Evolutionary conservation across 805 yeast species (phyloP).

Genomic region (Grigorovia yakushimaensis): DNA sequence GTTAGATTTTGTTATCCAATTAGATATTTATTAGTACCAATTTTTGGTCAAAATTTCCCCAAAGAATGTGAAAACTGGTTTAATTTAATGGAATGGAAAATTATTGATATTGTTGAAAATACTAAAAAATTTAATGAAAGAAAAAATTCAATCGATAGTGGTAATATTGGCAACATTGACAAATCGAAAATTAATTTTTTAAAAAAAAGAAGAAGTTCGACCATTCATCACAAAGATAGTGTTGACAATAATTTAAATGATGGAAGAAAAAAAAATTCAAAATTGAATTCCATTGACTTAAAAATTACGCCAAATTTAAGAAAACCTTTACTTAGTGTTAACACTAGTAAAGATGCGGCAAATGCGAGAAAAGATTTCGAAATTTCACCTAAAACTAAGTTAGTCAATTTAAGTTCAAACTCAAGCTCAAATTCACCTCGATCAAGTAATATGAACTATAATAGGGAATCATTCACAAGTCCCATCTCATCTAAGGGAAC

Average conservation of each 20-base stretch:
- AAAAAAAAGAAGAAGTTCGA: neutral
- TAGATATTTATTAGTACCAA: constrained; percentile 63
- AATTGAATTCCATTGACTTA: neutral
- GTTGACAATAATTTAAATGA: neutral
- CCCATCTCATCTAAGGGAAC: neutral
- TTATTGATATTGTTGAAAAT: constrained; percentile 2
- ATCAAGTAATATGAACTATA: neutral
- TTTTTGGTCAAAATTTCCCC: constrained; percentile 63
- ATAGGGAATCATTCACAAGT: neutral
- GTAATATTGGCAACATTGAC: neutral
- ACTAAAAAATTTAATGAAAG: neutral
- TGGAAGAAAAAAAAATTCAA: neutral
- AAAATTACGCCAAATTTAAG: neutral
- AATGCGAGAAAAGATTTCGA: neutral
- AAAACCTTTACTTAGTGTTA: neutral
- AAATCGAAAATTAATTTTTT: neutral
- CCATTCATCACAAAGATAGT: neutral
- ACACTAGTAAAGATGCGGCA: neutral
- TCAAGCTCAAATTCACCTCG: neutral
- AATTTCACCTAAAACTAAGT: constrained; percentile 1
- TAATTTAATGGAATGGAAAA: constrained; percentile 3
- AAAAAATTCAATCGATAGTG: neutral
- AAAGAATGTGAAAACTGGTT: constrained; percentile 23
- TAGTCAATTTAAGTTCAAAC: neutral
- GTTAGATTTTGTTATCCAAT: constrained; percentile 69